phyloP scores from a whole-genome alignment of 2,329 filamentous ascomycete genomes.

The Xylariaceae sp. region DNA sequence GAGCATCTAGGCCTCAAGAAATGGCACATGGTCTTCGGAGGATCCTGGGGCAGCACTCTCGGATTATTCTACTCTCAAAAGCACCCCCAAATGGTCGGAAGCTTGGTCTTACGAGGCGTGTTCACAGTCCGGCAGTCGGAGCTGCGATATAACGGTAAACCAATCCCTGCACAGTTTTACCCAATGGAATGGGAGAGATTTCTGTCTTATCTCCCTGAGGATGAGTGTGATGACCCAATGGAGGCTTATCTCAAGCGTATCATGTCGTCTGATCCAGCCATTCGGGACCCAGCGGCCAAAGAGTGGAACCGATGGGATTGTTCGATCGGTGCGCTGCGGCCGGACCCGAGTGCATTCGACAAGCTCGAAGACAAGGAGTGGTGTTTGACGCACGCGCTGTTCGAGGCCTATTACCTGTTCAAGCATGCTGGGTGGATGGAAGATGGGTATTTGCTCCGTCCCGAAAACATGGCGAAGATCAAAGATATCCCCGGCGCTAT shows the following conservation, averaged over 20 bases:
- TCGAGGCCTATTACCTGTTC: constrained; percentile 12
- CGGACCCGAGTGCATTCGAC: background rate
- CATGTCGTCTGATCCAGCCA: constrained; percentile 5
- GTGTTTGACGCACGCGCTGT: constrained; percentile 13
- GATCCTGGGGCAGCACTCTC: constrained; percentile 45
- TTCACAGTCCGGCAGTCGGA: constrained; percentile 9
- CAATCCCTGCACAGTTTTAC: constrained; percentile 11
- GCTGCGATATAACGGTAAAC: background rate
- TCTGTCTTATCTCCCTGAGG: constrained; percentile 8
- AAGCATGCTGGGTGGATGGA: constrained; percentile 10
- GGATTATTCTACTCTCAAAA: constrained; percentile 41
- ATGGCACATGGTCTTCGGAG: constrained; percentile 45
- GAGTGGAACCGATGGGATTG: constrained; percentile 13
- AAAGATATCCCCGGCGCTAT: constrained; percentile 16
- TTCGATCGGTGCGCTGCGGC: constrained; percentile 4
- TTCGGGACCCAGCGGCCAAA: background rate
- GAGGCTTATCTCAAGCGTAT: constrained; percentile 11
- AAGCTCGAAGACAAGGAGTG: constrained; percentile 9
- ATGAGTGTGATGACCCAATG: constrained; percentile 4
- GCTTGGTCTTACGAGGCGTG: constrained; percentile 17
- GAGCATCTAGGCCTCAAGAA: constrained; percentile 38
- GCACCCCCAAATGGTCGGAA: constrained; percentile 35
- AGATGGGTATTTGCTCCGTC: constrained; percentile 12
- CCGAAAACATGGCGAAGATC: constrained; percentile 15
- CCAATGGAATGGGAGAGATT: constrained; percentile 15